phyloP scores from a whole-genome alignment of 176 grass and related monocot genomes.

The Thinopyrum elongatum region DNA sequence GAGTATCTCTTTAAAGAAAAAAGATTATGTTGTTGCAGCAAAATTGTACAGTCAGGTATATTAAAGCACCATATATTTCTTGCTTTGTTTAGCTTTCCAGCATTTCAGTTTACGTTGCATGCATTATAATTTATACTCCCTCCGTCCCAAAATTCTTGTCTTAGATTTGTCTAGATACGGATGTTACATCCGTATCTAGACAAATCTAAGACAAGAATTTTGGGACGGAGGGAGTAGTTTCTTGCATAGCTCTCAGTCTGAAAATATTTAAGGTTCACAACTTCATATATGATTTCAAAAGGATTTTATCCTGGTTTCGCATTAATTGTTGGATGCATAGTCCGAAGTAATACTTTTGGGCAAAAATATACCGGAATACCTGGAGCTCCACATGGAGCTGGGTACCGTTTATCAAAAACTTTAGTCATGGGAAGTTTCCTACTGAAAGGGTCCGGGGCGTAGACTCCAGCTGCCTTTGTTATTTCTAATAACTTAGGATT shows the following conservation, averaged over 20 bases:
- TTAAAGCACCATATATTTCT: conserved; percentile 9
- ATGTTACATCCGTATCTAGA: no score
- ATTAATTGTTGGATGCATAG: neutral
- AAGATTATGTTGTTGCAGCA: conserved; percentile 25
- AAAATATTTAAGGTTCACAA: neutral
- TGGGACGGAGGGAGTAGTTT: no score
- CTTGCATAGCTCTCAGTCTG: neutral
- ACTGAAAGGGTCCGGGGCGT: neutral
- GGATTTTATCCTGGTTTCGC: neutral
- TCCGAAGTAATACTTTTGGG: neutral
- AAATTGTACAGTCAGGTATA: conserved; percentile 29
- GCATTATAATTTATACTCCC: neutral
- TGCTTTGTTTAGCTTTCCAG: neutral
- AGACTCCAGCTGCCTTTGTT: neutral
- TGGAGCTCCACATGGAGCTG: neutral
- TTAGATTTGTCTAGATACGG: no score
- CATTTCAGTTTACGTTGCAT: neutral
- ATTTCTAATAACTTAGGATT: neutral
- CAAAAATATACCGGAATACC: neutral
- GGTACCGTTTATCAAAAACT: neutral
- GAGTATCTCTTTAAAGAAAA: conserved; percentile 13
- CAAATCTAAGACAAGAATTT: no score
- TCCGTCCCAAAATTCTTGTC: no score
- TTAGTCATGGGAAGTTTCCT: neutral
- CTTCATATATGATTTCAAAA: neutral